Percentiles rank a stretch among this genome's conserved stretches.
These are phyloP conservation scores for Brassica incana DNA, from an alignment of 345 rosid genomes.

Conservation along the genomic window DNA sequence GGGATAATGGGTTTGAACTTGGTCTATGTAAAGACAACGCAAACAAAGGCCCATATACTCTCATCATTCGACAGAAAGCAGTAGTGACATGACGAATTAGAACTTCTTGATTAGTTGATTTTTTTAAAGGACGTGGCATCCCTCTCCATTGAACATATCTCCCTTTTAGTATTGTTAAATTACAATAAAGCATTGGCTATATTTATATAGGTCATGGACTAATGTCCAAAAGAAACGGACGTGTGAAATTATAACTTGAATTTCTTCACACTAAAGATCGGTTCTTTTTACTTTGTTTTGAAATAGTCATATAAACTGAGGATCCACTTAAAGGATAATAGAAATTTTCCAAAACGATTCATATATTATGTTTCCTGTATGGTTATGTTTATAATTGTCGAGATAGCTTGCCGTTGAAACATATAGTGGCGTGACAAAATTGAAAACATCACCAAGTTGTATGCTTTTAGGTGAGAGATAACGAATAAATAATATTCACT, in stretches of 20 bases:
- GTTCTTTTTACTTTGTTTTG: background rate
- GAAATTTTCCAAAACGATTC: background rate
- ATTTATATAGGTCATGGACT: background rate
- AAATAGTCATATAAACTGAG: conserved; percentile 1
- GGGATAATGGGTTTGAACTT: too few species aligned
- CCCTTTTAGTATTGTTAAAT: background rate
- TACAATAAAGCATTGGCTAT: background rate
- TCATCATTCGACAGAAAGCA: too few species aligned
- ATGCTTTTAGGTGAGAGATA: conserved; percentile 4
- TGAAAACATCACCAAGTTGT: conserved; percentile 18
- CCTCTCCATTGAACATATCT: too few species aligned
- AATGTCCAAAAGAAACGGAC: background rate
- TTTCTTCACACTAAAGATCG: background rate
- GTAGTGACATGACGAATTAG: too few species aligned
- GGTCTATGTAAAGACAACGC: too few species aligned
- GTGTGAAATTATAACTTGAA: background rate
- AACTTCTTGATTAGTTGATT: too few species aligned
- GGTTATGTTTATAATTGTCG: background rate
- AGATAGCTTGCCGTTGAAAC: background rate
- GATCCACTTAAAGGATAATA: background rate
- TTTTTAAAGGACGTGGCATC: too few species aligned
- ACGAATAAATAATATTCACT: background rate
- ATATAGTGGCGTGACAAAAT: conserved; percentile 9
- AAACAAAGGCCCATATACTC: too few species aligned
- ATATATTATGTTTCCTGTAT: background rate